phyloP scores from a whole-genome alignment of 352 stramenopile genomes.

The Globisporangium takayamanum region DNA sequence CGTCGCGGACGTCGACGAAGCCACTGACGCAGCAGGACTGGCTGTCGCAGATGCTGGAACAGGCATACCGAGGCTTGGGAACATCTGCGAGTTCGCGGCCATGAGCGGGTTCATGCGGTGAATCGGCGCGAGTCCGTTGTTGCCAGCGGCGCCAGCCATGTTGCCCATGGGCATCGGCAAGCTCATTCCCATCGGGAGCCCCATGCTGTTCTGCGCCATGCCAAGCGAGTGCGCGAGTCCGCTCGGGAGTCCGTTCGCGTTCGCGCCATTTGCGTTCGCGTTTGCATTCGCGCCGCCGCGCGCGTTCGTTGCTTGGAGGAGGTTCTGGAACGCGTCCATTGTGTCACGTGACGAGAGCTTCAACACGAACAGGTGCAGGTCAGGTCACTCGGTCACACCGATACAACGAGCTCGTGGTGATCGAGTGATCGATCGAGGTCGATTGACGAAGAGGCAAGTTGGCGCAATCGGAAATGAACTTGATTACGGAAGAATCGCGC shows the following conservation, averaged over 20 bases:
- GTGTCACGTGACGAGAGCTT: not conserved
- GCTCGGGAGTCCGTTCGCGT: constrained; percentile 18
- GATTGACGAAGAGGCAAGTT: constrained; percentile 3
- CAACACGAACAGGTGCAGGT: not conserved
- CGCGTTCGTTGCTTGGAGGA: constrained; percentile 58
- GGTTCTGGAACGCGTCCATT: constrained; percentile 79
- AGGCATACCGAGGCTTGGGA: constrained; percentile 40
- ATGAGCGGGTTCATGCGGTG: constrained; percentile 74
- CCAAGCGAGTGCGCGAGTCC: constrained; percentile 37
- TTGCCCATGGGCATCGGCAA: constrained; percentile 44
- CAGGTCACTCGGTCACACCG: not conserved
- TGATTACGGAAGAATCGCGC: constrained; percentile 10
- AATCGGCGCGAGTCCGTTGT: constrained; percentile 52
- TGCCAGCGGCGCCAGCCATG: constrained; percentile 18
- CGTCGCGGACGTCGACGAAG: constrained; percentile 13
- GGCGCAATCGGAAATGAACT: constrained; percentile 12
- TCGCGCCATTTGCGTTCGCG: constrained; percentile 7
- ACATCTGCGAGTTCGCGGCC: constrained; percentile 53
- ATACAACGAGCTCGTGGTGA: not conserved
- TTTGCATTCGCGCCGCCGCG: constrained; percentile 24
- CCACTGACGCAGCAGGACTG: constrained; percentile 14
- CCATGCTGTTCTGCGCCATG: constrained; percentile 33
- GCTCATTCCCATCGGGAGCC: constrained; percentile 14
- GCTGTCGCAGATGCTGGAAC: constrained; percentile 3
- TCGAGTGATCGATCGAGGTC: not conserved